Conservation (phyloP, 441 rosid genomes). For the Breynia disticha region DNA sequence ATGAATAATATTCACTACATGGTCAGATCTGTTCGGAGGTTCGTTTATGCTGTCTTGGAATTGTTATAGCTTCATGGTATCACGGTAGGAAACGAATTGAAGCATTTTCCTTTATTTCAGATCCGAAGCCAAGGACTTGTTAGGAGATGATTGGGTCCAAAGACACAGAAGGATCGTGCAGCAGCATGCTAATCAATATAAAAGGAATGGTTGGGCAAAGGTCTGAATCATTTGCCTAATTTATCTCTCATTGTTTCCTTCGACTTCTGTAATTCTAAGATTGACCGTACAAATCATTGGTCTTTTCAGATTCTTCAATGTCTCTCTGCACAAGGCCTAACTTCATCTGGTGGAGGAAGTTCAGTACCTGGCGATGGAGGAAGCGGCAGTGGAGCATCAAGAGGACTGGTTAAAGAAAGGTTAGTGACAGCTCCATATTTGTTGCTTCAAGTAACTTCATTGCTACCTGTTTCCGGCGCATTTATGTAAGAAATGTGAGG, state of each 20-base stretch:
- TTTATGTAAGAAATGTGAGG: slow-evolving; percentile 5
- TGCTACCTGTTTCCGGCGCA: neutral
- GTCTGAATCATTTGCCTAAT: slow-evolving; percentile 21
- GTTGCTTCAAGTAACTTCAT: neutral
- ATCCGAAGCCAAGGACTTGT: slow-evolving; percentile 96
- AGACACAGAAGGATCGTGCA: slow-evolving; percentile 93
- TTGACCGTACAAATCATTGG: slow-evolving; percentile 2
- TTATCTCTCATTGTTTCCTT: neutral
- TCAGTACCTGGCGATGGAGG: slow-evolving; percentile 60
- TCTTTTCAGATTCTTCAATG: slow-evolving; percentile 58
- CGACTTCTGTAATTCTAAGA: no score
- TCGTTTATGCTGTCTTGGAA: slow-evolving; percentile 12
- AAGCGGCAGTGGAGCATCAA: slow-evolving; percentile 87
- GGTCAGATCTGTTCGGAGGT: slow-evolving; percentile 99
- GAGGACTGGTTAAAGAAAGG: slow-evolving; percentile 87
- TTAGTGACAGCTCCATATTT: slow-evolving; percentile 12
- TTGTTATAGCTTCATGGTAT: slow-evolving; percentile 3
- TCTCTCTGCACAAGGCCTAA: slow-evolving; percentile 76
- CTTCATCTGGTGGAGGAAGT: slow-evolving; percentile 89
- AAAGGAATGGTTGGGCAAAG: slow-evolving; percentile 90
- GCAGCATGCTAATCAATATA: slow-evolving; percentile 96
- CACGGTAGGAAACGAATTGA: neutral
- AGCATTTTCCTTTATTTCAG: slow-evolving; percentile 27
- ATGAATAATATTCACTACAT: slow-evolving; percentile 98
- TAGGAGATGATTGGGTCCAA: slow-evolving; percentile 99